Conservation (phyloP, 306 rosid genomes). For the Pyrus betulifolia region DNA sequence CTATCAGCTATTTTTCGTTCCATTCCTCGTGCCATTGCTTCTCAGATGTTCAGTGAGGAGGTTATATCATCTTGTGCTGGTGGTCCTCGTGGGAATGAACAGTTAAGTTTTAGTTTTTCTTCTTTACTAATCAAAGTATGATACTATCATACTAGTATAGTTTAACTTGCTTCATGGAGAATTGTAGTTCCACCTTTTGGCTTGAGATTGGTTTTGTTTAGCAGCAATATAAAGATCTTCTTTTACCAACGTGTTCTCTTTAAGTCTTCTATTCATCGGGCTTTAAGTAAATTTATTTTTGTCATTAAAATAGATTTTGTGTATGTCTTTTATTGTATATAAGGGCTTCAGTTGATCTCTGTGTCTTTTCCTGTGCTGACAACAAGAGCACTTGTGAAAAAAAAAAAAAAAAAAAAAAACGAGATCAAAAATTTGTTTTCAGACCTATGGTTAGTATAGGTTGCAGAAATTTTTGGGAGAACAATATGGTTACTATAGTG, state of each 20-base stretch:
- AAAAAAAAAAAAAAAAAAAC: too few relatives aligned
- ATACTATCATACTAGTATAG: not conserved
- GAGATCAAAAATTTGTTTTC: not conserved
- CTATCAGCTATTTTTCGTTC: conserved; percentile 50
- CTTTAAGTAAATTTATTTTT: not conserved
- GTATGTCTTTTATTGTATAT: not conserved
- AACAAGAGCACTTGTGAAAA: not conserved
- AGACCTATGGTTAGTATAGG: not conserved
- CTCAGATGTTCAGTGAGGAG: conserved; percentile 66
- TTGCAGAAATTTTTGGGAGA: not conserved
- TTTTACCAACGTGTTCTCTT: not conserved
- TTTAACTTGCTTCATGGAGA: not conserved
- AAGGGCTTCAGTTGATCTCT: not conserved
- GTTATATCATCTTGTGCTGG: conserved; percentile 64
- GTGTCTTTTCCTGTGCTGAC: not conserved
- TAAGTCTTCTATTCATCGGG: not conserved
- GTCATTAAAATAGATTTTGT: not conserved
- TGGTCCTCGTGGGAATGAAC: conserved; percentile 86
- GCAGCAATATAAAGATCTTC: not conserved
- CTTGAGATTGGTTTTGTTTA: not conserved
- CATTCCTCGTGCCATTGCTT: conserved; percentile 46
- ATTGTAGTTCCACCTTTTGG: not conserved
- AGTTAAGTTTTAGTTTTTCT: conserved; percentile 36
- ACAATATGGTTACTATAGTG: not conserved
- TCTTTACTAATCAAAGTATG: not conserved